phyloP scores from a whole-genome alignment of 495 filamentous ascomycete species.

The Aspergillus egyptiacus region DNA sequence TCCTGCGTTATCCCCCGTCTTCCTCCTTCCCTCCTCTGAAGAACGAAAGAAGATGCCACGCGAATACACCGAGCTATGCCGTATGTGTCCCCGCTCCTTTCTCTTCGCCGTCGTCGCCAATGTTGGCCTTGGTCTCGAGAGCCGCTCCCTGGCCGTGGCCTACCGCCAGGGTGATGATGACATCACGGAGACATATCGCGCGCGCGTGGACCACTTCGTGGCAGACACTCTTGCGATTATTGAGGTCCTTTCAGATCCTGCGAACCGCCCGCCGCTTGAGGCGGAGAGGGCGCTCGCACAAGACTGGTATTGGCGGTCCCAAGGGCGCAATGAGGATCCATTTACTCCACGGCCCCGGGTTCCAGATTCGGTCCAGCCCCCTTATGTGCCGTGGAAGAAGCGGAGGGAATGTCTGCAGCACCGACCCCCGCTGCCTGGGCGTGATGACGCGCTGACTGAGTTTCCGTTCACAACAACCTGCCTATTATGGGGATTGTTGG shows the following conservation, averaged over 20 bases:
- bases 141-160: conserved; percentile 17
- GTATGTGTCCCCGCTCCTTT: conserved; percentile 14
- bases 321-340: neutral
- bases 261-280: conserved; percentile 16
- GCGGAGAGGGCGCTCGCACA: conserved; percentile 8
- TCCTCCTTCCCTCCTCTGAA: neutral
- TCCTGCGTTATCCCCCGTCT: neutral
- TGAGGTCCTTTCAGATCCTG: conserved; percentile 13
- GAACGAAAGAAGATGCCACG: neutral
- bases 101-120: conserved; percentile 18
- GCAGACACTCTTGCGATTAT: conserved; percentile 14
- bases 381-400: conserved; percentile 7
- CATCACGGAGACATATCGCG: neutral
- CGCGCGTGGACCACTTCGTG: conserved; percentile 8
- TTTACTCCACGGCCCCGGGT: conserved; percentile 10
- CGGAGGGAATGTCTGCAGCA: neutral
- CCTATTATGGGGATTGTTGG: conserved; percentile 15
- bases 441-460: conserved; percentile 12
- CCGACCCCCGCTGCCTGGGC: conserved; percentile 14
- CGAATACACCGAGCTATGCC: conserved; percentile 9
- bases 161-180: conserved; percentile 14
- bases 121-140: conserved; percentile 13
- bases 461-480: conserved; percentile 17
- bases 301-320: conserved; percentile 15
- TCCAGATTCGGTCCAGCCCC: conserved; percentile 14